These are phyloP conservation scores for Musa schizocarpa DNA, from an alignment of 176 grass and related monocot genomes.

Conservation along the genomic window DNA sequence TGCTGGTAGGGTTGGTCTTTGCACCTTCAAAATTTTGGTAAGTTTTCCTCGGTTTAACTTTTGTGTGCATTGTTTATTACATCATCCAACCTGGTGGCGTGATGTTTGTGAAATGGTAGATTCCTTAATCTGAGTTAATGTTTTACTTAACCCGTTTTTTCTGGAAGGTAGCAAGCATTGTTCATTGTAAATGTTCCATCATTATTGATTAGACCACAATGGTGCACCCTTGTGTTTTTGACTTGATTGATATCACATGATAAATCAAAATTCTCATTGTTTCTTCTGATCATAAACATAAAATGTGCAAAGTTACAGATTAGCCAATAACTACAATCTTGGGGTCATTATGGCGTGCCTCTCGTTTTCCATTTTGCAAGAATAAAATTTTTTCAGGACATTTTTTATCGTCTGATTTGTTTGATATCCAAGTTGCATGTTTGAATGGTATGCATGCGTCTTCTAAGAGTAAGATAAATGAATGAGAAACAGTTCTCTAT, in stretches of 20 bases:
- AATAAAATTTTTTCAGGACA: no score
- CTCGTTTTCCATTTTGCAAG: no score
- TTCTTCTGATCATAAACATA: no score
- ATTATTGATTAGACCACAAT: background rate
- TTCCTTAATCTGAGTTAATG: background rate
- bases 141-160: no score
- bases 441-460: no score
- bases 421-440: no score
- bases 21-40: background rate
- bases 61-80: slow-evolving; percentile 3
- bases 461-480: background rate
- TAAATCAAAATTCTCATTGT: background rate
- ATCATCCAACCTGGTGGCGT: background rate
- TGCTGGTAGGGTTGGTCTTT: background rate
- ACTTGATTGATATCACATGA: background rate
- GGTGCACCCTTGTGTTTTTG: background rate
- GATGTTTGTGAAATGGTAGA: background rate
- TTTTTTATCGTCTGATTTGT: no score
- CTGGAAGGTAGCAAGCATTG: no score
- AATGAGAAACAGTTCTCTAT: background rate
- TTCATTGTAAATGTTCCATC: background rate
- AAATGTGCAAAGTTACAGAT: no score
- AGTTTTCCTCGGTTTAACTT: slow-evolving; percentile 10
- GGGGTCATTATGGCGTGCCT: no score
- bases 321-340: no score